Percentiles rank a stretch among this genome's conserved stretches.
Evolutionary conservation across 164 flowering plant species (phyloP).

Genomic region (Aristolochia californica): DNA sequence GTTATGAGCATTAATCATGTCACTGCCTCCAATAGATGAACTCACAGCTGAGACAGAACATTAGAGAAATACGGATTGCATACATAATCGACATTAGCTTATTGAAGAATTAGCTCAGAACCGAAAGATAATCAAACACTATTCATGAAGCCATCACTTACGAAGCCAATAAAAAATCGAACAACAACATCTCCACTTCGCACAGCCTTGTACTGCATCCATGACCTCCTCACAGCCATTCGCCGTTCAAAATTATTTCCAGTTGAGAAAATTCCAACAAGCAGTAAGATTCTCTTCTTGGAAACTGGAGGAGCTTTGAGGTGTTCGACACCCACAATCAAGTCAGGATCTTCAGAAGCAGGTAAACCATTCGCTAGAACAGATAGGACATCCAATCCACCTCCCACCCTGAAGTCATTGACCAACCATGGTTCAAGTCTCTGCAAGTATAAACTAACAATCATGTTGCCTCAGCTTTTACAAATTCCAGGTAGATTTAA

Average conservation of each 20-base stretch:
- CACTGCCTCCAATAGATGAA: too few species aligned
- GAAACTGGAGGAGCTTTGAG: conserved; percentile 61
- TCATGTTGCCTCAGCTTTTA: not conserved
- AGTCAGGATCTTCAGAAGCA: conserved; percentile 53
- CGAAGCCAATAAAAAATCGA: too few species aligned
- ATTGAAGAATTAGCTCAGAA: too few species aligned
- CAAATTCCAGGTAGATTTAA: too few species aligned
- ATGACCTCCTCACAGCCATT: conserved; percentile 87
- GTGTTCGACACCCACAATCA: conserved; percentile 30
- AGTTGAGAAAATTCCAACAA: conserved; percentile 78
- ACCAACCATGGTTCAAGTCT: conserved; percentile 86
- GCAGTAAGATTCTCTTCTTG: conserved; percentile 46
- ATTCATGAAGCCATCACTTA: too few species aligned
- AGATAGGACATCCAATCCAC: conserved; percentile 50
- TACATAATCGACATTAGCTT: too few species aligned
- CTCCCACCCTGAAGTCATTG: conserved; percentile 43
- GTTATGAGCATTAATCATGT: not conserved
- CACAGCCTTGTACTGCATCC: conserved; percentile 87
- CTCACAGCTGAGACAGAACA: too few species aligned
- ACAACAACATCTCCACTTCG: conserved; percentile 71
- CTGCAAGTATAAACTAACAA: conserved; percentile 28
- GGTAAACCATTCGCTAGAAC: conserved; percentile 68
- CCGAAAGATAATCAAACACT: not conserved
- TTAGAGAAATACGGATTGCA: too few species aligned
- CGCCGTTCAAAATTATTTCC: conserved; percentile 86